Evolutionary conservation across 306 rosid genomes (phyloP).

Genomic region (Dryas alaskensis): DNA sequence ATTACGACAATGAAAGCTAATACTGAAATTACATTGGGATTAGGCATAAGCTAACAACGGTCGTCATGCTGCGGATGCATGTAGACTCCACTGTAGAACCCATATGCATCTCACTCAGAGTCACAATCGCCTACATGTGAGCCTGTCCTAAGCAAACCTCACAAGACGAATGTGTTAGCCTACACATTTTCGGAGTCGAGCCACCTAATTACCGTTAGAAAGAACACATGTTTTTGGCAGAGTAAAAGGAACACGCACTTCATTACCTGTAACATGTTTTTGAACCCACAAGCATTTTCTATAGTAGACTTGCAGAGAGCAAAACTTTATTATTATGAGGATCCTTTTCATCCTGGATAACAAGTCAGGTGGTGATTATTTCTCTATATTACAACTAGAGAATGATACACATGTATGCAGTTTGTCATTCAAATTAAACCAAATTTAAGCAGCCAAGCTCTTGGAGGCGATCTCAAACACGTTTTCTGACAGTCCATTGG

Average conservation of each 20-base stretch:
- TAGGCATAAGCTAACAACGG: too few species aligned
- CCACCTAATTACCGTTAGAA: too few species aligned
- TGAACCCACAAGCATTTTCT: not conserved
- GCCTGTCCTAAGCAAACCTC: too few species aligned
- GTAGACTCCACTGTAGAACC: too few species aligned
- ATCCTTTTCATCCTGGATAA: not conserved
- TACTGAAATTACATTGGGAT: too few species aligned
- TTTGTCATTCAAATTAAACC: not conserved
- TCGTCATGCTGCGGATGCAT: too few species aligned
- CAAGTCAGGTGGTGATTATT: not conserved
- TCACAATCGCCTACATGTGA: too few species aligned
- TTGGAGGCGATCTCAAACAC: conserved; percentile 94
- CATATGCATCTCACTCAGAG: too few species aligned
- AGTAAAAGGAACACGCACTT: not conserved
- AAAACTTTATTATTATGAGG: not conserved
- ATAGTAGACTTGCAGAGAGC: not conserved
- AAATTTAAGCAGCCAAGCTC: conserved; percentile 68
- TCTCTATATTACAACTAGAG: not conserved
- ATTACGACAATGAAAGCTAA: not conserved
- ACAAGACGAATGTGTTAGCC: too few species aligned
- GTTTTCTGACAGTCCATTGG: conserved; percentile 85
- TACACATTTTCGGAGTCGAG: too few species aligned
- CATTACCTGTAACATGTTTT: not conserved
- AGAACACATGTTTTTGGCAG: not conserved
- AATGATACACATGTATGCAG: not conserved